These are phyloP conservation scores for Penicillium sp. DNA, from an alignment of 2,329 filamentous ascomycete genomes.

Conservation along the genomic window DNA sequence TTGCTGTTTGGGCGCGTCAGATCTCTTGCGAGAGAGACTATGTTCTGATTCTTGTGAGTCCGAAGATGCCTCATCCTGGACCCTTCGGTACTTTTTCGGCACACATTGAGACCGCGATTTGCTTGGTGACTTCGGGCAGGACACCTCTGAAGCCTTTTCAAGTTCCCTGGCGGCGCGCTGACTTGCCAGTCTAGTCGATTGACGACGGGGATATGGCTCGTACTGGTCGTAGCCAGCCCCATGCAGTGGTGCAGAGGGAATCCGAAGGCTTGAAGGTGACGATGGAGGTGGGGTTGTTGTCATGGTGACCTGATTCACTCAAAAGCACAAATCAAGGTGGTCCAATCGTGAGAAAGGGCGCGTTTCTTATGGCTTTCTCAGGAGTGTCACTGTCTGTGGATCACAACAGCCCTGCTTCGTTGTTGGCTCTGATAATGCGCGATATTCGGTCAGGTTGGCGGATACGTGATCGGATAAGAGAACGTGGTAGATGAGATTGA, in stretches of 20 bases:
- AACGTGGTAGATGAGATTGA: background rate
- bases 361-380: background rate
- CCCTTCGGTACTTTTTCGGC: slow-evolving; percentile 20
- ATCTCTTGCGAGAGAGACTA: no score
- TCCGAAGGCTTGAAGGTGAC: slow-evolving; percentile 29
- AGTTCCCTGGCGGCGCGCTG: slow-evolving; percentile 25
- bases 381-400: background rate
- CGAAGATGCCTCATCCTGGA: slow-evolving; percentile 2
- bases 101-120: slow-evolving; percentile 19
- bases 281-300: slow-evolving; percentile 42
- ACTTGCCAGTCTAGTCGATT: slow-evolving; percentile 36
- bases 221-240: slow-evolving; percentile 41
- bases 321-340: background rate
- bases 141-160: slow-evolving; percentile 28
- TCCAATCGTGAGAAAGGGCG: background rate
- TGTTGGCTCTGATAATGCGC: slow-evolving; percentile 3
- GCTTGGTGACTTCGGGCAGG: slow-evolving; percentile 17
- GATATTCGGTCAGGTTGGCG: slow-evolving; percentile 11
- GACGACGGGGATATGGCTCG: slow-evolving; percentile 36
- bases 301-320: slow-evolving; percentile 26
- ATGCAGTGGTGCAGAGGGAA: slow-evolving; percentile 42
- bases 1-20: background rate
- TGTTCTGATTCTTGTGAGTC: background rate
- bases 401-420: background rate
- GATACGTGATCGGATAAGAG: background rate